These are phyloP conservation scores for Huntiella abstrusa DNA, from an alignment of 2,329 filamentous ascomycete species.

Conservation along the genomic window DNA sequence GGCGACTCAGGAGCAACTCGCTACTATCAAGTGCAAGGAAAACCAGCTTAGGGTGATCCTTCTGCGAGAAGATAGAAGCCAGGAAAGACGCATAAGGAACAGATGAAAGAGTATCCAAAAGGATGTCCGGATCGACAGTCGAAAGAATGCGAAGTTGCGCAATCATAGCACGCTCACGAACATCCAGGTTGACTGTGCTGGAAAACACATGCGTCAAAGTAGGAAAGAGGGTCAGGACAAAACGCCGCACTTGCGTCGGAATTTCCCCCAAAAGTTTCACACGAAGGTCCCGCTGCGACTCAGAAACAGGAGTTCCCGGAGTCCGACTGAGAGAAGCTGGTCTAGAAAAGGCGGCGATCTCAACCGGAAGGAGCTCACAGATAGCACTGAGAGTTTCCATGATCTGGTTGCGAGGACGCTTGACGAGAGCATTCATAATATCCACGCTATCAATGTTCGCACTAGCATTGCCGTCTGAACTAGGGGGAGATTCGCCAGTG, in stretches of 20 bases:
- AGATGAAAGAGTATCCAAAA: conserved; percentile 66
- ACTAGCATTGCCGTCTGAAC: conserved; percentile 55
- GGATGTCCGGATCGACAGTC: conserved; percentile 69
- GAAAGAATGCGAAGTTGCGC: conserved; percentile 98
- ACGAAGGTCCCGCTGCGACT: conserved; percentile 40
- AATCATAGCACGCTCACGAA: conserved; percentile 83
- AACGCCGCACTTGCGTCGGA: conserved; percentile 71
- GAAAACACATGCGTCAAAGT: conserved; percentile 94
- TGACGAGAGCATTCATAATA: conserved; percentile 96
- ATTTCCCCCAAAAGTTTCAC: conserved; percentile 68
- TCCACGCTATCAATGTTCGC: conserved; percentile 88
- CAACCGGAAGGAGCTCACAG: conserved; percentile 66
- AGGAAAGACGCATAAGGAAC: conserved; percentile 93
- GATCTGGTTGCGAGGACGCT: conserved; percentile 85
- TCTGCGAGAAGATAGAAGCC: conserved; percentile 84
- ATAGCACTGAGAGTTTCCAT: conserved; percentile 96
- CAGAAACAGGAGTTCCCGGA: conserved; percentile 18
- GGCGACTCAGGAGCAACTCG: conserved; percentile 64
- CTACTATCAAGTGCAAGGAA: conserved; percentile 76
- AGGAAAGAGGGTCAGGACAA: conserved; percentile 80
- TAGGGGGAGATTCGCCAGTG: conserved; percentile 83
- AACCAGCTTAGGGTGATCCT: conserved; percentile 77
- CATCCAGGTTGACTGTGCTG: conserved; percentile 86
- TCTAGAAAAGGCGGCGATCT: conserved; percentile 18
- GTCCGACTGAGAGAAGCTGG: not conserved